A percentile compares a stretch with the other conserved stretches of the same genome.
Evolutionary conservation across 1,284 basidiomycete genomes (phyloP).

Genomic region (Peniophora sp.): DNA sequence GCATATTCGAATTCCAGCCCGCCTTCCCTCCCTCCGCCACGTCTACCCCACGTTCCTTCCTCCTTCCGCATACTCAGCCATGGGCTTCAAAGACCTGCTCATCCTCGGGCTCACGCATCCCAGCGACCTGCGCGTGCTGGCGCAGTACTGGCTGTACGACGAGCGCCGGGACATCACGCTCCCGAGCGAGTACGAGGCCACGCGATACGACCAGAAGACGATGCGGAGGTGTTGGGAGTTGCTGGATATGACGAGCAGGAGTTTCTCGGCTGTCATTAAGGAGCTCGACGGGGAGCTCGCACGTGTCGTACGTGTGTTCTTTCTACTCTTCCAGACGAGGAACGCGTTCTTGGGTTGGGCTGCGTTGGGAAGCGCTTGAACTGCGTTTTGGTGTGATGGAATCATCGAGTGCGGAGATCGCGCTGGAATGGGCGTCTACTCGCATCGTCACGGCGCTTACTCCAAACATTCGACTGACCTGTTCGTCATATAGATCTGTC

Average conservation of each 20-base stretch:
- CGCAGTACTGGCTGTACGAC: constrained; percentile 77
- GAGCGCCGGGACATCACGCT: constrained; percentile 78
- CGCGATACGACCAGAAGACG: constrained; percentile 74
- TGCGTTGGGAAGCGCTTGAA: too few relatives aligned
- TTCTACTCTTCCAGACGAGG: too few relatives aligned
- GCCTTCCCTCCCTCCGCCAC: too few relatives aligned
- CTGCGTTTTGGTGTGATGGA: too few relatives aligned
- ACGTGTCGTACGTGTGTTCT: constrained; percentile 61
- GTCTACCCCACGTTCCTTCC: background rate
- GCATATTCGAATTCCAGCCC: background rate
- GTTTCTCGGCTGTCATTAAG: constrained; percentile 93
- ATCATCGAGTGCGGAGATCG: too few relatives aligned
- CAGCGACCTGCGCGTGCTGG: constrained; percentile 67
- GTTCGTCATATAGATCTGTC: constrained; percentile 58
- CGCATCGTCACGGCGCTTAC: too few relatives aligned
- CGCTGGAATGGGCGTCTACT: too few relatives aligned
- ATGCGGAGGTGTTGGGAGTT: constrained; percentile 93
- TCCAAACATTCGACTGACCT: constrained; percentile 1
- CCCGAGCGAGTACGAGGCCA: constrained; percentile 59
- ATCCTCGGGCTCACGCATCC: constrained; percentile 67
- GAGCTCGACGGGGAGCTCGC: constrained; percentile 94
- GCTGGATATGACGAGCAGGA: constrained; percentile 83
- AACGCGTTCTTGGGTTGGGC: too few relatives aligned
- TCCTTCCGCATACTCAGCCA: constrained; percentile 10
- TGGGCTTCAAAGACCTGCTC: constrained; percentile 33